A percentile compares a stretch with the other conserved stretches of the same genome.
Conservation (phyloP, 192 early-diverging fungal species). For the Gryganskiella cystojenkinii region DNA sequence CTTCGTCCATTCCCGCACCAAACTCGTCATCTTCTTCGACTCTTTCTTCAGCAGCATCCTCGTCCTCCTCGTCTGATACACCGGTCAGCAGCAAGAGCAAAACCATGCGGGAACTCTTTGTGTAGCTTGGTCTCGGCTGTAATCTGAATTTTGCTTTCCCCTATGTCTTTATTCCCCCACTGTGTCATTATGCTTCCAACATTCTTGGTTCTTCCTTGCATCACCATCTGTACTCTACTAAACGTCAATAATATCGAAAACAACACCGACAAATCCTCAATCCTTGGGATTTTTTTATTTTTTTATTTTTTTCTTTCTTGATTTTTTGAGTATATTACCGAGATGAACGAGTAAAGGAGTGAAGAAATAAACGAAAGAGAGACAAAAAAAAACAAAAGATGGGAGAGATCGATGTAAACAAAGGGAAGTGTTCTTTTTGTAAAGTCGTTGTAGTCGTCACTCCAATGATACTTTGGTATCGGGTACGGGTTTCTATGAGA, state of each 20-base stretch:
- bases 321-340: no score
- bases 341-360: neutral
- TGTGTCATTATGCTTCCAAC: no score
- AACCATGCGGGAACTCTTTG: conserved; percentile 21
- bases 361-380: neutral
- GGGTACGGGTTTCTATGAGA: no score
- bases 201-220: no score
- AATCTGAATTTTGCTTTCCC: conserved; percentile 1
- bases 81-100: neutral
- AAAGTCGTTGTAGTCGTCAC: no score
- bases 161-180: neutral
- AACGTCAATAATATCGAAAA: no score
- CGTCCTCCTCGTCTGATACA: conserved; percentile 9
- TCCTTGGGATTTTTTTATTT: no score
- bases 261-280: no score
- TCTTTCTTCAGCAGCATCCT: conserved; percentile 18
- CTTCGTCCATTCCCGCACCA: neutral
- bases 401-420: no score
- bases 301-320: neutral
- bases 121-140: conserved; percentile 4
- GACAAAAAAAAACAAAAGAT: conserved; percentile 2
- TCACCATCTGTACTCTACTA: no score
- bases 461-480: no score
- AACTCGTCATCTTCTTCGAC: neutral
- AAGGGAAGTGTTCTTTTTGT: no score